A percentile compares a stretch with the other conserved stretches of the same genome.
Conservation (phyloP, 768 basidiomycete genomes). For the Albatrellus ellisii region DNA sequence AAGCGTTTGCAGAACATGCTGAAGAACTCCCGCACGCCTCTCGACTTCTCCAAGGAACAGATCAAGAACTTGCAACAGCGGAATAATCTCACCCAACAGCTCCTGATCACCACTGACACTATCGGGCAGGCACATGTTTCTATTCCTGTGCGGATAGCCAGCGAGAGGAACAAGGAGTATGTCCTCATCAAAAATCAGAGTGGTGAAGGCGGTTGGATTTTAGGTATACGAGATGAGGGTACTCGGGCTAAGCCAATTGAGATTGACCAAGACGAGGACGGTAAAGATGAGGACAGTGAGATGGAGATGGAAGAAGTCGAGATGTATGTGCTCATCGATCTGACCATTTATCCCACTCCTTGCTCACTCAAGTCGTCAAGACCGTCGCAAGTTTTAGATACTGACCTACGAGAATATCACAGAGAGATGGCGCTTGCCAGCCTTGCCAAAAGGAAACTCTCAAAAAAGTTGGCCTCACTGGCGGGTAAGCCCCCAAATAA, state of each 20-base stretch:
- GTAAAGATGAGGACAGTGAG: conserved; percentile 21
- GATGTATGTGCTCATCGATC: conserved; percentile 32
- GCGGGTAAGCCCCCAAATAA: conserved; percentile 22
- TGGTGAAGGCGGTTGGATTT: conserved; percentile 82
- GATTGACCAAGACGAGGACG: conserved; percentile 51
- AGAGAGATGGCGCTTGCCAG: conserved; percentile 48
- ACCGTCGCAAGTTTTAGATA: conserved; percentile 30
- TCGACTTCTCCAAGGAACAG: conserved; percentile 96
- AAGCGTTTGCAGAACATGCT: conserved; percentile 89
- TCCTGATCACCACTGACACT: conserved; percentile 82
- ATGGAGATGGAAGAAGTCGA: conserved; percentile 73
- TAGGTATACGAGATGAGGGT: conserved; percentile 84
- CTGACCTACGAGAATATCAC: conserved; percentile 51
- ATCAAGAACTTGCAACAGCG: conserved; percentile 83
- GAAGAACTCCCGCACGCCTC: conserved; percentile 56
- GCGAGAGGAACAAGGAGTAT: conserved; percentile 90
- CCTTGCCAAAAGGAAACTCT: conserved; percentile 33
- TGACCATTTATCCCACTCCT: conserved; percentile 2
- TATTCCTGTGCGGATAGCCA: conserved; percentile 90
- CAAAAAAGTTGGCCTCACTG: conserved; percentile 18
- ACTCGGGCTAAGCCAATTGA: conserved; percentile 77
- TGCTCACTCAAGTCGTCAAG: conserved; percentile 13
- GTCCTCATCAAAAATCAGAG: conserved; percentile 89
- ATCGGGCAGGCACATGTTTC: conserved; percentile 83
- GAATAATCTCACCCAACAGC: conserved; percentile 85